Evolutionary conservation across 1,284 basidiomycete genomes (phyloP).

Genomic region (Melampsora larici-populina): DNA sequence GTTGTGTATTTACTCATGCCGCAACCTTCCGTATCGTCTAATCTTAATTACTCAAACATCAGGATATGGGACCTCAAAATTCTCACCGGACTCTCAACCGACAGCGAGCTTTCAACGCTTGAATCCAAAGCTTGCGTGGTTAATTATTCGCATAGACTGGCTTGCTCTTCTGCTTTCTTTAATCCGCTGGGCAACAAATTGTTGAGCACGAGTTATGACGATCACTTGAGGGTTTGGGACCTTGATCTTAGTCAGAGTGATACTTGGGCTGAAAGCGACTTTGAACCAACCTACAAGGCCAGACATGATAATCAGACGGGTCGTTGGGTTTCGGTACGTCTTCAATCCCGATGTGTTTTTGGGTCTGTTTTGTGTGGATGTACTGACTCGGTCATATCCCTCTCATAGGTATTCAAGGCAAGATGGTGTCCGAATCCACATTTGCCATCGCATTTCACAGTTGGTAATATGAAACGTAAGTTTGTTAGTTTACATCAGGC

Average conservation of each 20-base stretch:
- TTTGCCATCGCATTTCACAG: constrained; percentile 29
- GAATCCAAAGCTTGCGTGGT: constrained; percentile 9
- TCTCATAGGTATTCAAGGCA: constrained; percentile 31
- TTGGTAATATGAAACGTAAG: constrained; percentile 41
- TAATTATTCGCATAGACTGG: constrained; percentile 25
- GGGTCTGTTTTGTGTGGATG: background rate
- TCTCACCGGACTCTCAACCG: constrained; percentile 1
- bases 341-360: background rate
- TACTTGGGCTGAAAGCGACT: constrained; percentile 7
- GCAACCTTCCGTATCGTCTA: no score
- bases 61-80: constrained; percentile 33
- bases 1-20: no score
- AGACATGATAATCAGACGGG: constrained; percentile 40
- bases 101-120: background rate
- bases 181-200: constrained; percentile 9
- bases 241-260: background rate
- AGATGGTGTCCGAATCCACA: constrained; percentile 32
- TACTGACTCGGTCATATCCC: background rate
- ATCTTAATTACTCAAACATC: background rate
- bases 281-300: constrained; percentile 2
- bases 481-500: background rate
- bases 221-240: constrained; percentile 26
- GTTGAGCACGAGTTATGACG: constrained; percentile 38
- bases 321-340: constrained; percentile 38
- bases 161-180: constrained; percentile 40